Evolutionary conservation across 345 rosid species (phyloP).

Genomic region (Aurinia saxatilis): DNA sequence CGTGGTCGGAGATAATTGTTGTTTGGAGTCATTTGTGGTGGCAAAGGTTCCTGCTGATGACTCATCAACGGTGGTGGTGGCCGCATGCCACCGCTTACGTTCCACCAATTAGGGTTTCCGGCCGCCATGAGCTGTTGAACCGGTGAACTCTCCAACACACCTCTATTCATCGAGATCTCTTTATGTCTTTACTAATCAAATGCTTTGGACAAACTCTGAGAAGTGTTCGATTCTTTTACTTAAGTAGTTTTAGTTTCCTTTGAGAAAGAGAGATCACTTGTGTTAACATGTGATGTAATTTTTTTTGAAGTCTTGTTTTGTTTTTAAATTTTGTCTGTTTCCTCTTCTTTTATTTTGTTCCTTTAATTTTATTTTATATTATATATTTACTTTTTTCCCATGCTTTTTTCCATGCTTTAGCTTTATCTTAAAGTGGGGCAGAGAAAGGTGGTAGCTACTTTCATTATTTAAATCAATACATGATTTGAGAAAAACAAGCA

Average conservation of each 20-base stretch:
- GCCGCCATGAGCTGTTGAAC: conserved; percentile 74
- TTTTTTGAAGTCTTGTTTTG: neutral
- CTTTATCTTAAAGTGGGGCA: conserved; percentile 89
- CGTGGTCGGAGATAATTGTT: conserved; percentile 23
- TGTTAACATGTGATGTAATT: conserved; percentile 23
- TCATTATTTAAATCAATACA: conserved; percentile 28
- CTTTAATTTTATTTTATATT: conserved; percentile 30
- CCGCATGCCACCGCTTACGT: conserved; percentile 49
- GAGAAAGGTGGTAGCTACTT: conserved; percentile 53
- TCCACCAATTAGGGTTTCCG: conserved; percentile 90
- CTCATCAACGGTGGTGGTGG: conserved; percentile 42
- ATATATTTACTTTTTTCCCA: conserved; percentile 39
- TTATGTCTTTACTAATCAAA: conserved; percentile 33
- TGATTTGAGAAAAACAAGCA: conserved; percentile 19
- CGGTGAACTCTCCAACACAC: conserved; percentile 69
- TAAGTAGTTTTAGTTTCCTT: conserved; percentile 37
- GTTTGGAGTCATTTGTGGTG: conserved; percentile 25
- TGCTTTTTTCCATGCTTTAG: conserved; percentile 48
- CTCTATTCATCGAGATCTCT: conserved; percentile 50
- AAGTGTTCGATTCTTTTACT: conserved; percentile 31
- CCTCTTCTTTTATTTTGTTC: conserved; percentile 26
- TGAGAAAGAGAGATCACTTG: conserved; percentile 22
- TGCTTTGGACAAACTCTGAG: conserved; percentile 48
- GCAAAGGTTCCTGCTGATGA: conserved; percentile 29
- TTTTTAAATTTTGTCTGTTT: conserved; percentile 31